phyloP scores from a whole-genome alignment of 257 asterid genomes.

The Scutellaria minor region DNA sequence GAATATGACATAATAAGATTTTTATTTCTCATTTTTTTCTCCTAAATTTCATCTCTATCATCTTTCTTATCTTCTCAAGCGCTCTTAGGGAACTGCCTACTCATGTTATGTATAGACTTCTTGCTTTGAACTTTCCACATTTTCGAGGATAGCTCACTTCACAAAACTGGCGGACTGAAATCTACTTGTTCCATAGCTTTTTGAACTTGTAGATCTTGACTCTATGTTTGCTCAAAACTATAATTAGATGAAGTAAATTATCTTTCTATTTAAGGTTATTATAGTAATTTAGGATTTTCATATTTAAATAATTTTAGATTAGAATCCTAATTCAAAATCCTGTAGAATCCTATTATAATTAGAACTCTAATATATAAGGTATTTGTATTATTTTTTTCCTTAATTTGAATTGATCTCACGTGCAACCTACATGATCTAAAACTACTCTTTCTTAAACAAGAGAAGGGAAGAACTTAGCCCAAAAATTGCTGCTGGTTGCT shows the following conservation, averaged over 20 bases:
- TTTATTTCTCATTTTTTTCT: background rate
- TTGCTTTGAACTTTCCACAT: conserved; percentile 24
- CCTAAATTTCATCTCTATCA: conserved; percentile 12
- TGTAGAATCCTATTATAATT: too few species aligned
- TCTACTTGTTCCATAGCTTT: conserved; percentile 17
- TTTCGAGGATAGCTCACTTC: background rate
- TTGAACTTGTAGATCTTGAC: conserved; percentile 16
- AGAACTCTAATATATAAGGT: too few species aligned
- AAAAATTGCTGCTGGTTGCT: background rate
- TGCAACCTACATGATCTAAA: too few species aligned
- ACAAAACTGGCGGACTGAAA: conserved; percentile 14
- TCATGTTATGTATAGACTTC: background rate
- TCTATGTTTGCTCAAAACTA: conserved; percentile 11
- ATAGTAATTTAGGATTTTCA: too few species aligned
- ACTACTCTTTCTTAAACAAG: background rate
- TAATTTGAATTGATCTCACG: too few species aligned
- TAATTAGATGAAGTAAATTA: conserved; percentile 7
- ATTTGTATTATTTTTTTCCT: too few species aligned
- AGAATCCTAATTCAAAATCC: too few species aligned
- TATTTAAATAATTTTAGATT: too few species aligned
- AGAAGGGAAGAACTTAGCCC: background rate
- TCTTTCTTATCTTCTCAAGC: background rate
- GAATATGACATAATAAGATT: conserved; percentile 21
- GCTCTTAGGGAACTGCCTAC: conserved; percentile 4
- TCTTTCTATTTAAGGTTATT: background rate